Evolutionary conservation across 2,329 filamentous ascomycete genomes (phyloP).

Genomic region (Aspergillus eucalypticola): DNA sequence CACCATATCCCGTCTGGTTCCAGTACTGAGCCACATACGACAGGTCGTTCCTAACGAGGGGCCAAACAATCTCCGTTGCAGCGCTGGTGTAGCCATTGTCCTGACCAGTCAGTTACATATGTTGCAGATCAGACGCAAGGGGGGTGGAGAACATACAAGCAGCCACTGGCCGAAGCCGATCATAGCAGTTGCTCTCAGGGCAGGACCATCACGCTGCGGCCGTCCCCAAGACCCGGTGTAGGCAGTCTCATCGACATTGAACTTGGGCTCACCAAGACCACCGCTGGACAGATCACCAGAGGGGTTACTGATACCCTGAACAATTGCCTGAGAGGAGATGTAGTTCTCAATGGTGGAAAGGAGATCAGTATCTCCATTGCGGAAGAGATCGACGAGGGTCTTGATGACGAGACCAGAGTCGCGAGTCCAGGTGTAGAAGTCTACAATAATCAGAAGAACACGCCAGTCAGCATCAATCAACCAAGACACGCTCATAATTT

Average conservation of each 20-base stretch:
- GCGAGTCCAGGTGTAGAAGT: constrained; percentile 78
- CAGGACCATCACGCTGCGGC: constrained; percentile 77
- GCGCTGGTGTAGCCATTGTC: constrained; percentile 58
- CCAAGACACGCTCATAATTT: neutral
- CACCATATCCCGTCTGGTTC: constrained; percentile 61
- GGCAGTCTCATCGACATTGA: constrained; percentile 61
- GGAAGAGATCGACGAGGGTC: constrained; percentile 66
- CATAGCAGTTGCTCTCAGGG: constrained; percentile 72
- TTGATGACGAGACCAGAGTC: constrained; percentile 73
- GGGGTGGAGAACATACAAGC: constrained; percentile 38
- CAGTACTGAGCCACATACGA: constrained; percentile 61
- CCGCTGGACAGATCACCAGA: constrained; percentile 57
- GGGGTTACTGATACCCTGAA: constrained; percentile 69
- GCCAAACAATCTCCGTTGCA: constrained; percentile 64
- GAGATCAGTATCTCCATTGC: constrained; percentile 59
- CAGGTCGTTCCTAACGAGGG: constrained; percentile 73
- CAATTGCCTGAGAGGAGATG: constrained; percentile 64
- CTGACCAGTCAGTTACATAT: constrained; percentile 16
- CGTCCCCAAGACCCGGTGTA: constrained; percentile 71
- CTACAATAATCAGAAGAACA: constrained; percentile 41
- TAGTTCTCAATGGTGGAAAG: constrained; percentile 67
- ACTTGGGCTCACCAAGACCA: constrained; percentile 73
- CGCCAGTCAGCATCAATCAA: neutral
- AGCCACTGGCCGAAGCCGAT: constrained; percentile 73
- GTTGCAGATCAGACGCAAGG: neutral